These are phyloP conservation scores for Lodderomyces theae DNA, from an alignment of 1,139 yeast species.

Conservation along the genomic window DNA sequence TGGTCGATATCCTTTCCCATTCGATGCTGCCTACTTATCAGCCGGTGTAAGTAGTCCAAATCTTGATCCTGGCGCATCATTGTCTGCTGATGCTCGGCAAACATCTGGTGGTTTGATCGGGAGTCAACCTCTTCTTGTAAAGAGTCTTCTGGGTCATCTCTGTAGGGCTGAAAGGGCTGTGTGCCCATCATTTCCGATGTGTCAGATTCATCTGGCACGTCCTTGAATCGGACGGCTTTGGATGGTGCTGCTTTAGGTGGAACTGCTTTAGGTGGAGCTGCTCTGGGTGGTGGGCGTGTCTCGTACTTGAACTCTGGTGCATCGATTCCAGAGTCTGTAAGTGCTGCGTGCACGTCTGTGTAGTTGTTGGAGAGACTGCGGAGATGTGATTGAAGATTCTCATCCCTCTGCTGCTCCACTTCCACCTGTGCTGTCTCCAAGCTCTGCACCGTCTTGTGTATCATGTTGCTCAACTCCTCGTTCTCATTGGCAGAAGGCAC, in stretches of 20 bases:
- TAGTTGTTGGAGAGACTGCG: constrained; percentile 22
- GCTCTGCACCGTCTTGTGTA: constrained; percentile 34
- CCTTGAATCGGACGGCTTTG: constrained; percentile 57
- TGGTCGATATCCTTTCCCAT: constrained; percentile 63
- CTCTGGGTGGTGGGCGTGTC: constrained; percentile 8
- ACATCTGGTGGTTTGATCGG: constrained; percentile 42
- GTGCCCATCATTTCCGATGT: constrained; percentile 23
- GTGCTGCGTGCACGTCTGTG: constrained; percentile 18
- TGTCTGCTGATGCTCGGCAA: constrained; percentile 68
- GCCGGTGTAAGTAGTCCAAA: constrained; percentile 54
- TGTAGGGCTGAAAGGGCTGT: constrained; percentile 38
- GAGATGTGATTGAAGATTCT: constrained; percentile 14
- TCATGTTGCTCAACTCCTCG: constrained; percentile 44
- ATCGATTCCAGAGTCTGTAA: constrained; percentile 28
- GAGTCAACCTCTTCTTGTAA: constrained; percentile 9
- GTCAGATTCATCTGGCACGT: constrained; percentile 27
- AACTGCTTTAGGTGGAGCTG: constrained; percentile 10
- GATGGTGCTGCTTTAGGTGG: constrained; percentile 8
- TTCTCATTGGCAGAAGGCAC: constrained; percentile 55
- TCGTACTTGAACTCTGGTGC: constrained; percentile 35
- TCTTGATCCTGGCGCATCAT: constrained; percentile 62
- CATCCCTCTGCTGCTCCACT: constrained; percentile 9
- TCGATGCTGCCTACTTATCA: constrained; percentile 62
- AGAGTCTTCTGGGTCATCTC: constrained; percentile 32
- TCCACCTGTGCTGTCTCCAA: constrained; percentile 36